Evolutionary conservation across 306 rosid species (phyloP).

Genomic region (Cucurbita pepo): DNA sequence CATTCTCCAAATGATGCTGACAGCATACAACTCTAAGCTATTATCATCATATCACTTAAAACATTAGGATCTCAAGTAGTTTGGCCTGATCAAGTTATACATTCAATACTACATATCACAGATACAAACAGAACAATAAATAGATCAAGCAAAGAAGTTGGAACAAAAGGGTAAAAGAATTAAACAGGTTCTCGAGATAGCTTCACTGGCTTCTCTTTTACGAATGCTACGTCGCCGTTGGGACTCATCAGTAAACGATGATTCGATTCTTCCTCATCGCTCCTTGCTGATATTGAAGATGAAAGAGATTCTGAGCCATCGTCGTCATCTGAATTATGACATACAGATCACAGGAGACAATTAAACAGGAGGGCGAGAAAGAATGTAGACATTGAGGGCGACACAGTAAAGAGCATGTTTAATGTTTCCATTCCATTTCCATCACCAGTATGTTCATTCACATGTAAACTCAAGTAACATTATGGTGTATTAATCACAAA

Average conservation of each 20-base stretch:
- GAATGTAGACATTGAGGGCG: neutral
- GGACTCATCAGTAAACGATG: conserved; percentile 48
- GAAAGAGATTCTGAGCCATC: conserved; percentile 55
- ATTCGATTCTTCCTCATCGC: conserved; percentile 52
- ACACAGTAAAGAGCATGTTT: neutral
- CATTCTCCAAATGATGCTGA: neutral
- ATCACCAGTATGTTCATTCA: neutral
- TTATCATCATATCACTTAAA: neutral
- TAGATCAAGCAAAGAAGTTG: neutral
- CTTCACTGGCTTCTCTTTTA: conserved; percentile 60
- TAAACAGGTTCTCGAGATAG: conserved; percentile 47
- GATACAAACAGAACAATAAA: conserved; percentile 22
- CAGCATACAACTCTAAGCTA: neutral
- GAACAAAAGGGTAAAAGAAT: conserved; percentile 12
- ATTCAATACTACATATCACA: neutral
- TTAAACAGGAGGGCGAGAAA: neutral
- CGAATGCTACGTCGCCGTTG: conserved; percentile 42
- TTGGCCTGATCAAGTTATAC: neutral
- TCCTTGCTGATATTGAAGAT: conserved; percentile 30
- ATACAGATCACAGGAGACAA: neutral
- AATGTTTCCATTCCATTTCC: neutral
- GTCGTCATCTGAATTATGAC: conserved; percentile 35
- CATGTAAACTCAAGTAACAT: neutral
- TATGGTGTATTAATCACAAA: neutral
- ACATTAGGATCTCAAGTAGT: neutral